Base-by-base conservation (phyloP, 2,329 filamentous ascomycete species). In the Zymoseptoria pseudotritici region DNA sequence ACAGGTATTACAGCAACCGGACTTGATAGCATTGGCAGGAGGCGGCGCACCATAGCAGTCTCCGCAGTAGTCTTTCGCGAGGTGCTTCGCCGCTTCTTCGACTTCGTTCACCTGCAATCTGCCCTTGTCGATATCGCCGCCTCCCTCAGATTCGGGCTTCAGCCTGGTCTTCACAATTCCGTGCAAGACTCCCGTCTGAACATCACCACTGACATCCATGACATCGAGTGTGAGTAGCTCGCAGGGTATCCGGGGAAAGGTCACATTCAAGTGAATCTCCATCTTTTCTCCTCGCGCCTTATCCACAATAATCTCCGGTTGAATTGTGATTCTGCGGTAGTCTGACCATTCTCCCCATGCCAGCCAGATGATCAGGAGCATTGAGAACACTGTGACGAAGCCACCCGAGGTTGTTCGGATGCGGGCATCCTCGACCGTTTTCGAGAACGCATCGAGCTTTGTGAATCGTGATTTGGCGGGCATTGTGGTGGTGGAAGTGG, bases 191-290 rank as follows among this genome's bases (percentile, higher is more conserved):
- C 93, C 94, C 68, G 92, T 90, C 75, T 99, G 94, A 72, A 97
- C 89, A 76, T 99, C 94, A 64, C 94, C 94, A 21, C 91, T 96
- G 24, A 97, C 93, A 77, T 99, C 94, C 94, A 99, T 99, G 59
- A 99, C 93, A 74, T 99, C 94, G 69, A 99, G 86, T 11, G 94
- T 97, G 66, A 97, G 81, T 56, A 99, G 85, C 76, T 97, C 93
- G 78, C 94, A 99, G 9, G 94, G 94, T 67, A 99, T 84, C 64
- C 87, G 86, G 9, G 94, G 94, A 74, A 99, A 99, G 53, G 91
- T 94, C 61, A 99, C 87, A 79, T 99, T 99, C 76, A 99, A 84
- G 75, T 96, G 91, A 66, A 99, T 99, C 75, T 97, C 94, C 93
- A 99, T 97, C 76, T 93, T 91, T 81, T 99, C 92, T 75, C 91